These are phyloP conservation scores for Stephania yunnanensis DNA, from an alignment of 164 flowering plant genomes.

Conservation along the genomic window DNA sequence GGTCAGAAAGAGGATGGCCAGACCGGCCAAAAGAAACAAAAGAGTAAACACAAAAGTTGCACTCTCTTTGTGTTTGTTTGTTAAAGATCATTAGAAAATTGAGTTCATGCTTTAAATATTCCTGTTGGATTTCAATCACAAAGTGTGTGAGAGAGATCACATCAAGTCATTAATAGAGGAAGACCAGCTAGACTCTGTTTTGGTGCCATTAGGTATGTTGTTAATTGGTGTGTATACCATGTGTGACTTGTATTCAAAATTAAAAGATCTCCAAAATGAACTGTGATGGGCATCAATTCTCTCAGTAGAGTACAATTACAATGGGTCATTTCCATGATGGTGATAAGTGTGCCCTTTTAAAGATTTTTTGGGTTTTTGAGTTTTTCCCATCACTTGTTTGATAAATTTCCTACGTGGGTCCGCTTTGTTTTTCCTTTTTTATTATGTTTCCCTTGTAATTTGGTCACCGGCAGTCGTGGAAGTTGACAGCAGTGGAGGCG, in stretches of 20 bases:
- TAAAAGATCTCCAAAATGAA: slow-evolving; percentile 36
- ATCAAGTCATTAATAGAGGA: slow-evolving; percentile 32
- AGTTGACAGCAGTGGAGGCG: no score
- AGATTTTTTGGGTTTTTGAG: not conserved
- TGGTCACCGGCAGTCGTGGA: no score
- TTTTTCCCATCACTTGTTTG: not conserved
- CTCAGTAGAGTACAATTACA: slow-evolving; percentile 47
- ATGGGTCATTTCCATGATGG: slow-evolving; percentile 61
- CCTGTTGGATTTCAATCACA: not conserved
- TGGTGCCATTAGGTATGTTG: slow-evolving; percentile 56
- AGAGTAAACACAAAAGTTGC: no score
- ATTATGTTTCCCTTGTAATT: no score
- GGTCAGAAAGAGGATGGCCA: no score
- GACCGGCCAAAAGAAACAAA: no score
- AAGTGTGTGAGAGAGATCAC: slow-evolving; percentile 6
- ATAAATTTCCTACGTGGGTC: not conserved
- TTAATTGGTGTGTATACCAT: slow-evolving; percentile 52
- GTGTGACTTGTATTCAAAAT: slow-evolving; percentile 51
- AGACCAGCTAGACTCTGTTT: slow-evolving; percentile 36
- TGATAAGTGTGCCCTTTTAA: slow-evolving; percentile 26
- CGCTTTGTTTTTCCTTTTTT: not conserved
- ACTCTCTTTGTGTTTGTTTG: no score
- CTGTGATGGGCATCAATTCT: slow-evolving; percentile 72
- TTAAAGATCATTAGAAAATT: no score
- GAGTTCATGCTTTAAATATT: no score